These are phyloP conservation scores for Aurantiochytrium sp. DNA, from an alignment of 108 stramenopile species.

Conservation along the genomic window DNA sequence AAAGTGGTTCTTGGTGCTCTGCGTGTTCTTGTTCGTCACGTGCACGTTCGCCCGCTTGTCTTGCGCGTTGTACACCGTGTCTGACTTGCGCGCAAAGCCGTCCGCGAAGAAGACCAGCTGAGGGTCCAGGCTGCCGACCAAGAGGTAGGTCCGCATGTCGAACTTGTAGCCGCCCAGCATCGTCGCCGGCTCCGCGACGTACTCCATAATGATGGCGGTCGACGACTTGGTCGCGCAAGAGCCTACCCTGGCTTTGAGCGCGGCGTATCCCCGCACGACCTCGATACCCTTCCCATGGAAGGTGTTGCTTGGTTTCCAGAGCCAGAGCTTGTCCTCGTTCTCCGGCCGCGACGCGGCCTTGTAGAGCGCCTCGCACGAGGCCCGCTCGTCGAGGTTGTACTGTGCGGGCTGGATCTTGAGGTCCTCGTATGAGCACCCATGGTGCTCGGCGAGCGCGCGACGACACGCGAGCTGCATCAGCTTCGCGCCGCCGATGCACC, in stretches of 20 bases:
- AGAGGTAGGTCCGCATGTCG: neutral
- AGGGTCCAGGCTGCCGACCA: slow-evolving; percentile 9
- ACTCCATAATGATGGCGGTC: slow-evolving; percentile 1
- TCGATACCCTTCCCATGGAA: slow-evolving; percentile 15
- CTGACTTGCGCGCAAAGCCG: slow-evolving; percentile 10
- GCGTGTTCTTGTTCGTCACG: neutral
- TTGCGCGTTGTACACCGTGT: neutral
- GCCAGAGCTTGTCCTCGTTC: neutral
- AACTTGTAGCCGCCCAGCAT: slow-evolving; percentile 28
- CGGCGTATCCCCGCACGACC: neutral
- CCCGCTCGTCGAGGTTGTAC: neutral
- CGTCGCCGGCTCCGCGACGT: neutral
- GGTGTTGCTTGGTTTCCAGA: slow-evolving; percentile 5
- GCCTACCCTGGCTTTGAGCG: neutral
- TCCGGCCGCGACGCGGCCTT: neutral
- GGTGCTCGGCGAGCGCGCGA: neutral
- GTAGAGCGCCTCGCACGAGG: neutral
- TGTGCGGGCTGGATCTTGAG: neutral
- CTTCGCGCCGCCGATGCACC: slow-evolving; percentile 23
- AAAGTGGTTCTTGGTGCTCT: slow-evolving; percentile 2
- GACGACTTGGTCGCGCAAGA: neutral
- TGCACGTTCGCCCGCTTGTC: neutral
- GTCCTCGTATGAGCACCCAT: slow-evolving; percentile 6
- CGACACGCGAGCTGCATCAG: neutral
- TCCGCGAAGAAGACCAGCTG: slow-evolving; percentile 28